phyloP scores from a whole-genome alignment of 2,329 filamentous ascomycete genomes.

The Aspergillus ibericus region DNA sequence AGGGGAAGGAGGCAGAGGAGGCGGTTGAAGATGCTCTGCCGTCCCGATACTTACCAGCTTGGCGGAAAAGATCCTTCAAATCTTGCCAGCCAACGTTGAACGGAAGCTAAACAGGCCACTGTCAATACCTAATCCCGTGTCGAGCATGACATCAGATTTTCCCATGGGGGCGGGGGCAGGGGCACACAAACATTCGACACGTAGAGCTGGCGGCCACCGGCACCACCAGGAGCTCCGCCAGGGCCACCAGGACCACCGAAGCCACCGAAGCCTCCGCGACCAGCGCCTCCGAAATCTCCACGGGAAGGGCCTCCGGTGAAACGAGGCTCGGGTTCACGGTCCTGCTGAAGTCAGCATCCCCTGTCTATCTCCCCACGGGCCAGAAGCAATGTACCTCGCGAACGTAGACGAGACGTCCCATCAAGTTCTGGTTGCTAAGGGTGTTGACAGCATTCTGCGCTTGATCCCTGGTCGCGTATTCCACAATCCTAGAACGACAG shows the following conservation, averaged over 20 bases:
- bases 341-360: slow-evolving; percentile 53
- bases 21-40: slow-evolving; percentile 14
- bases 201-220: slow-evolving; percentile 86
- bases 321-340: slow-evolving; percentile 95
- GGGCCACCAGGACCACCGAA: slow-evolving; percentile 46
- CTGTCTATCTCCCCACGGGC: slow-evolving; percentile 2
- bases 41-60: slow-evolving; percentile 73
- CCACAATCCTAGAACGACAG: slow-evolving; percentile 76
- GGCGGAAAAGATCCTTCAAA: slow-evolving; percentile 96
- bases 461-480: slow-evolving; percentile 99
- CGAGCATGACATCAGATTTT: slow-evolving; percentile 14
- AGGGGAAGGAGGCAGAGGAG: slow-evolving; percentile 8
- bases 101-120: slow-evolving; percentile 67
- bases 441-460: slow-evolving; percentile 95
- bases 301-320: slow-evolving; percentile 76
- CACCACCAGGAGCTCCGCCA: slow-evolving; percentile 27
- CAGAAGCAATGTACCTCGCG: slow-evolving; percentile 69
- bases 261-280: slow-evolving; percentile 56
- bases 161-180: slow-evolving; percentile 13
- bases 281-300: slow-evolving; percentile 60
- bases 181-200: slow-evolving; percentile 88
- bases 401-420: slow-evolving; percentile 98
- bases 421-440: slow-evolving; percentile 98
- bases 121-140: slow-evolving; percentile 37
- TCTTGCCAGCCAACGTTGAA: slow-evolving; percentile 99